Base-by-base conservation (phyloP, 2,329 filamentous ascomycete genomes). In the Talaromyces sp. region DNA sequence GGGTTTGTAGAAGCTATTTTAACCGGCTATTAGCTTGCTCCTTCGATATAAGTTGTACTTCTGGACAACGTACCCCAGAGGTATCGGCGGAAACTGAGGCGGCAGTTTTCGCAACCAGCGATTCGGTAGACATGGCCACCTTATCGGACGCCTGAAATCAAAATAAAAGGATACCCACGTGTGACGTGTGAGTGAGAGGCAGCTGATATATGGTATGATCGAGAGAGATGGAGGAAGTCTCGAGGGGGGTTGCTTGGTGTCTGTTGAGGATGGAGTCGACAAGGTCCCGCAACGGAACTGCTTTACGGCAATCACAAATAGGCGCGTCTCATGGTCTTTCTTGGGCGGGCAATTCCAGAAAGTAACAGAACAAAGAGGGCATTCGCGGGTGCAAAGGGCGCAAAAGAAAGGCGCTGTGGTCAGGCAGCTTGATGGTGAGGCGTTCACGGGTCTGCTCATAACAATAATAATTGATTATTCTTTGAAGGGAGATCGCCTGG, bases 1-100 rank as follows among this genome's bases (percentile, higher is more conserved):
- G 68, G 6, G 75, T 79, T 61, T 75, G 65, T 27, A 77, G 66
- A 35, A 79, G 72, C 74, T 77, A 50, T 29, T n/a, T 31, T 35
- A 2, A 50, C 11, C 12, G 57, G 24, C 52, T 4, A 29, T 61
- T 54, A 60, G 38, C 29, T 48, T 24, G 2, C 8, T 46, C 11
- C 29, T 17, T 31, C 26, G 10, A 32, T 3, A 53, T 32, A 2
- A 50, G 8, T 29, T 32, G 21, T 4, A 19, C 3, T 19, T 19
- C 26, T 35, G 19, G 46, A n/a, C 14, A 48, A 63, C 72, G 66
- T 65, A 75, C 73, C 35, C 71, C 72, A 1, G 72, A 71, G 19
- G 65, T 43, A 52, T 61, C 60, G 21, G 27, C 52, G 32, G 54
- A 38, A 14, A 58, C 57, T 29, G 61, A 55, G n/a, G 24, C 26